Percentiles rank a stretch among this genome's conserved stretches.
These are phyloP conservation scores for Cyamopsis tetragonoloba DNA, from an alignment of 306 rosid genomes.

Conservation along the genomic window DNA sequence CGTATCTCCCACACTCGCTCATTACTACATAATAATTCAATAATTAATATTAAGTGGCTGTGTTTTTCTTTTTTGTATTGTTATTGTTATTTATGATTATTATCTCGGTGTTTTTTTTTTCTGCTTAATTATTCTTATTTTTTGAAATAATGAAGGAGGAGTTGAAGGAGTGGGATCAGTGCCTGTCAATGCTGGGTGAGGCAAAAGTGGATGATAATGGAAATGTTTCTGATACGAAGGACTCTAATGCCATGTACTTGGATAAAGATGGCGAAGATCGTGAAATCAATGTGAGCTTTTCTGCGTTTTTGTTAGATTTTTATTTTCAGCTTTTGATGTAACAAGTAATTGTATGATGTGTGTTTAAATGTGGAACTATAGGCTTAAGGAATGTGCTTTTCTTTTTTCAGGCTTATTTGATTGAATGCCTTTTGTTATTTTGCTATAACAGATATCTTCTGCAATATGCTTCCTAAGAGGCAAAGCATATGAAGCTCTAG, in stretches of 20 bases:
- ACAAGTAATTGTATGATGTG: background rate
- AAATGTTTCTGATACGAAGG: constrained; percentile 57
- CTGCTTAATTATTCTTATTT: background rate
- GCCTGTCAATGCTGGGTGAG: constrained; percentile 73
- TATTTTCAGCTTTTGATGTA: background rate
- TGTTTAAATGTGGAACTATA: background rate
- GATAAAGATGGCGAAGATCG: constrained; percentile 89
- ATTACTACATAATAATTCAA: background rate
- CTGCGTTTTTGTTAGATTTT: background rate
- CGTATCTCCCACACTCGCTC: constrained; percentile 13
- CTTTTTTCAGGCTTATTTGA: constrained; percentile 11
- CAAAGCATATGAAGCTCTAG: constrained; percentile 88
- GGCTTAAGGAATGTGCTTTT: background rate
- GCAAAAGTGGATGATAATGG: constrained; percentile 87
- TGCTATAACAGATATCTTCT: constrained; percentile 69
- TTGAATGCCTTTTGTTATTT: constrained; percentile 9
- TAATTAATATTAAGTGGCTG: background rate
- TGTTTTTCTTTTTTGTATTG: background rate
- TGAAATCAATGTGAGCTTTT: constrained; percentile 65
- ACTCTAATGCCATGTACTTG: constrained; percentile 67
- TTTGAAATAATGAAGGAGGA: constrained; percentile 60
- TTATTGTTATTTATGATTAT: background rate
- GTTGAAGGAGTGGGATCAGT: constrained; percentile 96
- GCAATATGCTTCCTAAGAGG: constrained; percentile 93
- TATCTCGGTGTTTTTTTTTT: too few species aligned